Conservation (phyloP, 192 early-diverging fungal genomes). For the Linnemannia exigua region DNA sequence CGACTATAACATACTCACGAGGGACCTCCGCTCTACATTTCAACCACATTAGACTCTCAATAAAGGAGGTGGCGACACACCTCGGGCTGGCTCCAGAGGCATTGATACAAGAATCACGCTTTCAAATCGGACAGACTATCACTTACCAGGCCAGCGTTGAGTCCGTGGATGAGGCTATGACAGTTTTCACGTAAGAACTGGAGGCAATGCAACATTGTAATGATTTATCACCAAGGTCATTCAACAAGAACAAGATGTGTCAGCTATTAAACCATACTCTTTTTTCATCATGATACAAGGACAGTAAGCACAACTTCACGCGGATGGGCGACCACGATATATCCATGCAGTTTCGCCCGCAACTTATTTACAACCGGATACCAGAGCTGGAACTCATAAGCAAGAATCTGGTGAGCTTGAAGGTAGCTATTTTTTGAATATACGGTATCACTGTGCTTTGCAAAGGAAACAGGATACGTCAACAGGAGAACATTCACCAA, state of each 20-base stretch:
- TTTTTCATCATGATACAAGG: neutral
- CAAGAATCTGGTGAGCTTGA: neutral
- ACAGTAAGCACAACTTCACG: slow-evolving; percentile 36
- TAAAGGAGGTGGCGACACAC: slow-evolving; percentile 13
- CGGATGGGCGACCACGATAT: neutral
- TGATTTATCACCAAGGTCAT: neutral
- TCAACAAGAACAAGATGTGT: neutral
- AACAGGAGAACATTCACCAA: neutral
- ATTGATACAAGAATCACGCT: neutral
- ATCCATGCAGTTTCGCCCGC: slow-evolving; percentile 12
- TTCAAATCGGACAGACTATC: neutral
- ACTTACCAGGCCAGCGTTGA: slow-evolving; percentile 2
- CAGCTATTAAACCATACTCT: neutral
- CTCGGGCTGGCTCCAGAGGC: slow-evolving; percentile 11
- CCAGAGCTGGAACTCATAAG: slow-evolving; percentile 11
- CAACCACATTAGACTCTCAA: neutral
- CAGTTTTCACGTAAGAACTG: slow-evolving; percentile 22
- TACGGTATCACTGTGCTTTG: neutral
- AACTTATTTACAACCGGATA: slow-evolving; percentile 11
- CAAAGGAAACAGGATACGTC: neutral
- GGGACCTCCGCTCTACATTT: neutral
- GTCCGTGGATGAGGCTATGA: slow-evolving; percentile 15
- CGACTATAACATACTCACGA: neutral
- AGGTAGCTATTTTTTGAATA: neutral
- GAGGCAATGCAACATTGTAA: neutral